phyloP scores from a whole-genome alignment of 257 asterid species.

The Verbascum thapsus region DNA sequence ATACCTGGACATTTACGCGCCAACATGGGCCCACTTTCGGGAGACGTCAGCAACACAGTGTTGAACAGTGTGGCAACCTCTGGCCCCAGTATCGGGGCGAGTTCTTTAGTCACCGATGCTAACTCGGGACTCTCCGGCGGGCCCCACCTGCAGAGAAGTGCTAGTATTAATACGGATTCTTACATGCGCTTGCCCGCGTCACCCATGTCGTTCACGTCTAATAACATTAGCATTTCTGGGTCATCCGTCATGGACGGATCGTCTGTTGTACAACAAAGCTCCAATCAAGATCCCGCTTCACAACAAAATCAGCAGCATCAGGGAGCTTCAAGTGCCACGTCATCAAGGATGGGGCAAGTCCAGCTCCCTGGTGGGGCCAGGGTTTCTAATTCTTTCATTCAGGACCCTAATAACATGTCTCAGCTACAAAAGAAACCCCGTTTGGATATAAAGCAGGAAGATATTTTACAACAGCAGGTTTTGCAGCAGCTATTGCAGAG shows the following conservation, averaged over 20 bases:
- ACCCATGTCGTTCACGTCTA: slow-evolving; percentile 93
- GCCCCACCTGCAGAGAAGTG: slow-evolving; percentile 89
- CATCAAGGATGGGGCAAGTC: slow-evolving; percentile 70
- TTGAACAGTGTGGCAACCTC: slow-evolving; percentile 77
- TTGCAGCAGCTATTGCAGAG: slow-evolving; percentile 73
- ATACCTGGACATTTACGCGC: slow-evolving; percentile 58
- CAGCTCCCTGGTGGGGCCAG: slow-evolving; percentile 61
- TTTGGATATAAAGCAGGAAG: slow-evolving; percentile 89
- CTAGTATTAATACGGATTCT: slow-evolving; percentile 83
- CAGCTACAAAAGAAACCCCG: slow-evolving; percentile 93
- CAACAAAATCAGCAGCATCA: slow-evolving; percentile 75
- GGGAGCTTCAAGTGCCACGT: slow-evolving; percentile 81
- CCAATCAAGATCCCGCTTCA: slow-evolving; percentile 67
- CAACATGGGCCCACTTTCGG: slow-evolving; percentile 56
- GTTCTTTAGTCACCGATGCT: slow-evolving; percentile 97
- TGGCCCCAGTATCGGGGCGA: slow-evolving; percentile 92
- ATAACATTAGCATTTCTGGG: slow-evolving; percentile 84
- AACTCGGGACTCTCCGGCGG: slow-evolving; percentile 94
- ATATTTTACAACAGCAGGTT: slow-evolving; percentile 79
- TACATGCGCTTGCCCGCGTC: slow-evolving; percentile 96
- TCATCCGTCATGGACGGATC: slow-evolving; percentile 85
- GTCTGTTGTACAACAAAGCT: slow-evolving; percentile 67
- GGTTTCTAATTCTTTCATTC: slow-evolving; percentile 61
- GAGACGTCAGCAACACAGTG: slow-evolving; percentile 59
- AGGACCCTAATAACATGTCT: slow-evolving; percentile 61